Percentiles rank a stretch among this genome's conserved stretches.
phyloP scores from a whole-genome alignment of 225 moss, liverwort and hornwort genomes.

The Thuidium tamariscinum region DNA sequence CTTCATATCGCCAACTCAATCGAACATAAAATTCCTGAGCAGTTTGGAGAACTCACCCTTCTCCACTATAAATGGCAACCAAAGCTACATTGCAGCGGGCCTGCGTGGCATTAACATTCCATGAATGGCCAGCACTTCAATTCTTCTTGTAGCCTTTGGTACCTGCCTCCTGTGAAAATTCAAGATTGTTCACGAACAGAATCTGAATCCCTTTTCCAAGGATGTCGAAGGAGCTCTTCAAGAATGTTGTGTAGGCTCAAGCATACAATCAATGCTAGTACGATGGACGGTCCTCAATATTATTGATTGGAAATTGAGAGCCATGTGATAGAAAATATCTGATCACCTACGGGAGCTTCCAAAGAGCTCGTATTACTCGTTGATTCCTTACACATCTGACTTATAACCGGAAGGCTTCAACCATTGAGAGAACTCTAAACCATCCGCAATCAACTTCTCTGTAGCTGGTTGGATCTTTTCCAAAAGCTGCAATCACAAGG shows the following conservation, averaged over 20 bases:
- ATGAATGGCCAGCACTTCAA: background rate
- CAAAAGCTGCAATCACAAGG: slow-evolving; percentile 53
- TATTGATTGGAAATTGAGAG: background rate
- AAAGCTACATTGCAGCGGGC: background rate
- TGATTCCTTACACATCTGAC: slow-evolving; percentile 35
- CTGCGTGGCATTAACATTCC: background rate
- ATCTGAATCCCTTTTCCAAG: background rate
- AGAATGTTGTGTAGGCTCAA: background rate
- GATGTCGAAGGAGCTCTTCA: background rate
- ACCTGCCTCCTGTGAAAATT: background rate
- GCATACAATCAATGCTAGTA: background rate
- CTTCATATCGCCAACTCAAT: background rate
- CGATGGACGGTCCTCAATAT: background rate
- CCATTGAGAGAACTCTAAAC: slow-evolving; percentile 89
- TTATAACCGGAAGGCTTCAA: slow-evolving; percentile 71
- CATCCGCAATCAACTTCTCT: slow-evolving; percentile 62
- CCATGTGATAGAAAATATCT: background rate
- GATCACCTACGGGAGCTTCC: background rate
- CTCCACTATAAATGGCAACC: background rate
- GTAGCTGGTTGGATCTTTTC: slow-evolving; percentile 75
- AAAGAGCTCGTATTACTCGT: background rate
- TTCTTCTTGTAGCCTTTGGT: background rate
- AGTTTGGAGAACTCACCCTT: background rate
- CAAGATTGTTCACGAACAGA: background rate
- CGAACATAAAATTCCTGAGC: background rate